Conservation (phyloP, 257 asterid species). For the Gardenia jasminoides region DNA sequence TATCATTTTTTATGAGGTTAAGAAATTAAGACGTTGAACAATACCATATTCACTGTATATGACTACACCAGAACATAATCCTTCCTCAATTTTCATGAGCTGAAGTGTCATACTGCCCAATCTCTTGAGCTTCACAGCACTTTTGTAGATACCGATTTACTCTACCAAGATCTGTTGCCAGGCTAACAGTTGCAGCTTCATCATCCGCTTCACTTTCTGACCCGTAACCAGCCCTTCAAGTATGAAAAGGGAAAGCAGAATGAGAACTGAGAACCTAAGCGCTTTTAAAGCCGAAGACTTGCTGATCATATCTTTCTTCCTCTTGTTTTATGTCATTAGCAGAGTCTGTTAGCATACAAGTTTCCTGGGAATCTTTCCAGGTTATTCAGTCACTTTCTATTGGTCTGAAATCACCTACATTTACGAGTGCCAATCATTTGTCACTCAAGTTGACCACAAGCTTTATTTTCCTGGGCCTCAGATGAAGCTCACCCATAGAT, state of each 20-base stretch:
- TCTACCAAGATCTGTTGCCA: conserved; percentile 72
- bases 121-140: conserved; percentile 94
- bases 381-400: background rate
- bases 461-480: background rate
- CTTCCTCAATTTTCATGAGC: conserved; percentile 72
- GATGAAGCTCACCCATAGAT: background rate
- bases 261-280: background rate
- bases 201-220: conserved; percentile 97
- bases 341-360: background rate
- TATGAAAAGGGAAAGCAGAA: conserved; percentile 8
- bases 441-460: background rate
- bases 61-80: conserved; percentile 74
- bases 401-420: background rate
- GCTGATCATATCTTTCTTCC: background rate
- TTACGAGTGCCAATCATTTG: background rate
- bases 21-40: background rate
- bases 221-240: conserved; percentile 81
- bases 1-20: too few relatives aligned
- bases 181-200: conserved; percentile 81
- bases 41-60: conserved; percentile 39
- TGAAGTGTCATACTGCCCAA: conserved; percentile 91
- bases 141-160: conserved; percentile 74
- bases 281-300: background rate
- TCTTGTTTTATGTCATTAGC: background rate
- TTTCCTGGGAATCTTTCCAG: background rate